Evolutionary conservation across 768 basidiomycete species (phyloP).

Genomic region (Lyophyllum shimeji): DNA sequence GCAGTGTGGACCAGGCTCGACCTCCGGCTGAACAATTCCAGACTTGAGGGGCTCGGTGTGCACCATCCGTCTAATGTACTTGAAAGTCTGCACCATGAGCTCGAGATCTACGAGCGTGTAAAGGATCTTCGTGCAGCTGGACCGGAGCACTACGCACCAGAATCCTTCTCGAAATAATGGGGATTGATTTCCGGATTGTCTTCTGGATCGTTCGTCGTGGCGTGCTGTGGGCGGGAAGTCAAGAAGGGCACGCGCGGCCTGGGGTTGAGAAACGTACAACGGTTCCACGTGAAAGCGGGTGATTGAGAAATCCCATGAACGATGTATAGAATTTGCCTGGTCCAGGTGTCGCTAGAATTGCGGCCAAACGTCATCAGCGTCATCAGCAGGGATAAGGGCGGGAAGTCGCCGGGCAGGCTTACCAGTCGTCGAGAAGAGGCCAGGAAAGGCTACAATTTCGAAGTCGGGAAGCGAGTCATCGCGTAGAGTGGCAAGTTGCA

Average conservation of each 20-base stretch:
- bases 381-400: too few species aligned
- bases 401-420: background rate
- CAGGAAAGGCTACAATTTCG: slow-evolving; percentile 25
- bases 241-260: background rate
- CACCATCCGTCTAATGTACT: slow-evolving; percentile 18
- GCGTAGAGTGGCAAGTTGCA: slow-evolving; percentile 31
- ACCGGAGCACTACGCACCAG: slow-evolving; percentile 26
- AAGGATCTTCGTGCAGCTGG: background rate
- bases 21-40: slow-evolving; percentile 11
- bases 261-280: slow-evolving; percentile 41
- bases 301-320: slow-evolving; percentile 34
- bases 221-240: slow-evolving; percentile 20
- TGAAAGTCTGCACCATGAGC: slow-evolving; percentile 17
- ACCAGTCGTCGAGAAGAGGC: slow-evolving; percentile 19
- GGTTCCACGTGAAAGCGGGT: slow-evolving; percentile 47
- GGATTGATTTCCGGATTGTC: slow-evolving; percentile 40
- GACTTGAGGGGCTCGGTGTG: slow-evolving; percentile 19
- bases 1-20: slow-evolving; percentile 29
- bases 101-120: slow-evolving; percentile 9
- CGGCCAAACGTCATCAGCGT: background rate
- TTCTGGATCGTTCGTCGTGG: slow-evolving; percentile 29
- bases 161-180: slow-evolving; percentile 39
- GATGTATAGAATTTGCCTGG: slow-evolving; percentile 43
- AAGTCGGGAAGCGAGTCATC: slow-evolving; percentile 25
- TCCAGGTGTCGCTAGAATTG: slow-evolving; percentile 31